phyloP scores from a whole-genome alignment of 2,329 filamentous ascomycete species.

The Aspergillus sp. region DNA sequence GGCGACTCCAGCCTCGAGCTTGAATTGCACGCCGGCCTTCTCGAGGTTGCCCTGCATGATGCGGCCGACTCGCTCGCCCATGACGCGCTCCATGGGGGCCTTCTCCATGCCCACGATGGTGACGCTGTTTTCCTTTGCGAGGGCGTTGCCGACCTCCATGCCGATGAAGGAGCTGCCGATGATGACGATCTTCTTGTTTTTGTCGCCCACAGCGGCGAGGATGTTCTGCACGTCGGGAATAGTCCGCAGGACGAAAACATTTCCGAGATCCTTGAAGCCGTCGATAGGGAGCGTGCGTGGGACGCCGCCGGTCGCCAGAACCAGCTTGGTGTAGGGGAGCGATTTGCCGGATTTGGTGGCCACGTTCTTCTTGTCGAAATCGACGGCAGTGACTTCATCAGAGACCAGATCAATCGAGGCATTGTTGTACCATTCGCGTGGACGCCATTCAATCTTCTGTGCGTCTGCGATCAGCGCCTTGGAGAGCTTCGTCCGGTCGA shows the following conservation, averaged over 20 bases:
- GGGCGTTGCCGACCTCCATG: conserved; percentile 87
- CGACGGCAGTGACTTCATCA: conserved; percentile 67
- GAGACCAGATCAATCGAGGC: conserved; percentile 56
- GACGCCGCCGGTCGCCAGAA: conserved; percentile 83
- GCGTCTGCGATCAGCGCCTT: conserved; percentile 85
- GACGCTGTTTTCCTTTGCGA: conserved; percentile 79
- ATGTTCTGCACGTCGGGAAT: conserved; percentile 78
- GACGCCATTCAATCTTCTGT: conserved; percentile 73
- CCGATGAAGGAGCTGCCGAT: conserved; percentile 95
- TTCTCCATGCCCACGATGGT: conserved; percentile 86
- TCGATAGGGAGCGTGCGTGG: conserved; percentile 73
- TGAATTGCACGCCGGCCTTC: conserved; percentile 84
- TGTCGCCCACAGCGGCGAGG: conserved; percentile 69
- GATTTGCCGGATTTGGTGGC: conserved; percentile 70
- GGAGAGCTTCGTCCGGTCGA: conserved; percentile 92
- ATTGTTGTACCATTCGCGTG: conserved; percentile 71
- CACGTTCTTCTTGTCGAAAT: conserved; percentile 72
- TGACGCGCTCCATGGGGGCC: conserved; percentile 78
- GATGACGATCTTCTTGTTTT: conserved; percentile 89
- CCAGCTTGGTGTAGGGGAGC: conserved; percentile 79
- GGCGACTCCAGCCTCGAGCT: conserved; percentile 76
- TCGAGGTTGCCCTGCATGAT: conserved; percentile 78
- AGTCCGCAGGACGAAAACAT: conserved; percentile 80
- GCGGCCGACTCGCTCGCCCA: conserved; percentile 76
- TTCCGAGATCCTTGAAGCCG: conserved; percentile 80